phyloP scores from a whole-genome alignment of 169 alveolate species.

The Toxoplasma gondii region DNA sequence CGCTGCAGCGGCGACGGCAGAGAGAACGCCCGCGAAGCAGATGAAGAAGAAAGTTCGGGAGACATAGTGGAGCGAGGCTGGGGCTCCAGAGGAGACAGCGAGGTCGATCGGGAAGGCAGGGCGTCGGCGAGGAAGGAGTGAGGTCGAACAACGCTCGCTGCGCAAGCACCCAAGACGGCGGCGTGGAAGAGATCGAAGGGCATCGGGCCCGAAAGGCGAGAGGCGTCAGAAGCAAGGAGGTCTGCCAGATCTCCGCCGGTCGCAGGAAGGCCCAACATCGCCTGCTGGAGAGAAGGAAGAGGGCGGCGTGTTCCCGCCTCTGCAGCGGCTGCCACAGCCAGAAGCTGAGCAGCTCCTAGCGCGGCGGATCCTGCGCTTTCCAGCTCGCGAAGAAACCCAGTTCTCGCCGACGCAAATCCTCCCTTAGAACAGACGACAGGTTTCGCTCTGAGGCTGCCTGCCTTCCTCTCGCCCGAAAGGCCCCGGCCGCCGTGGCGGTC shows the following conservation, averaged over 20 bases:
- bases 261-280: background rate
- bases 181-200: slow-evolving; percentile 28
- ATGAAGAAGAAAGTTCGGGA: too few species aligned
- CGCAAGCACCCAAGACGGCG: background rate
- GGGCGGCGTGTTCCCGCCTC: background rate
- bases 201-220: slow-evolving; percentile 11
- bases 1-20: slow-evolving; percentile 60
- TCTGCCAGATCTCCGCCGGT: background rate
- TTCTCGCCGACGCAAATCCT: background rate
- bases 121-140: background rate
- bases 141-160: background rate
- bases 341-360: background rate
- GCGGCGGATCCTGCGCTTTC: background rate
- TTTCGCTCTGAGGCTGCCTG: too few species aligned
- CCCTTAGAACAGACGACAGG: background rate
- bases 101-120: background rate
- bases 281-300: slow-evolving; percentile 34
- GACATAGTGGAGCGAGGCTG: background rate
- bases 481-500: background rate
- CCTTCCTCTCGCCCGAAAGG: too few species aligned
- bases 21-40: background rate
- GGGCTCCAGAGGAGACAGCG: background rate
- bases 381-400: background rate
- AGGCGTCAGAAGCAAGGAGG: background rate
- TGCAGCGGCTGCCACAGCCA: slow-evolving; percentile 14